phyloP scores from a whole-genome alignment of 2,329 filamentous ascomycete genomes.

The Neurospora sp. region DNA sequence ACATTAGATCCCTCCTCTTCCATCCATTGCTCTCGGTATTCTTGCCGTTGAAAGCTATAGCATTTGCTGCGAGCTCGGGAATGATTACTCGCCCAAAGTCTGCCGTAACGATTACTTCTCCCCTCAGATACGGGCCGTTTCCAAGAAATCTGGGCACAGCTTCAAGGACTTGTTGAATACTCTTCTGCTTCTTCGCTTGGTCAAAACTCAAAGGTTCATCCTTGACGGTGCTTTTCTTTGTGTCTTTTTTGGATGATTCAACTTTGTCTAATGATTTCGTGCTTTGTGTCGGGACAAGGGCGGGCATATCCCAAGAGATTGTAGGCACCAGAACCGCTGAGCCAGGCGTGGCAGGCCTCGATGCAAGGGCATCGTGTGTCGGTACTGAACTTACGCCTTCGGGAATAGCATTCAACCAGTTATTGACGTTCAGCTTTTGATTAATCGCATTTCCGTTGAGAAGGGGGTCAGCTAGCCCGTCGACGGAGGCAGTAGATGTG shows the following conservation, averaged over 20 bases:
- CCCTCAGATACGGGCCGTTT: constrained; percentile 13
- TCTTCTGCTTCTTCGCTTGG: background rate
- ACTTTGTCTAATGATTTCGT: constrained; percentile 1
- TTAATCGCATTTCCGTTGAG: background rate
- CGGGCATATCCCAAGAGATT: background rate
- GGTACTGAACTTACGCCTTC: background rate
- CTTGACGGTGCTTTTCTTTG: background rate
- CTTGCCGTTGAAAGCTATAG: constrained; percentile 17
- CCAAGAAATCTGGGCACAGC: constrained; percentile 9
- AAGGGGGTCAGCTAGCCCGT: background rate
- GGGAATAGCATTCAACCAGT: background rate
- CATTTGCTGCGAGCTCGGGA: constrained; percentile 9
- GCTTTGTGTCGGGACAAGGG: constrained; percentile 1
- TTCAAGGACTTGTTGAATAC: background rate
- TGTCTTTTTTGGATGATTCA: background rate
- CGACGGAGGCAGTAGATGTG: background rate
- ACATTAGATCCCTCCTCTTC: constrained; percentile 8
- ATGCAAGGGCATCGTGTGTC: background rate
- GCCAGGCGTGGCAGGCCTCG: background rate
- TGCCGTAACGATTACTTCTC: constrained; percentile 17
- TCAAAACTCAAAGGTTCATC: background rate
- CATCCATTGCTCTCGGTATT: constrained; percentile 16
- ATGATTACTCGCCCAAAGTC: constrained; percentile 23
- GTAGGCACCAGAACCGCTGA: background rate
- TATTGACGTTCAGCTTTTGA: background rate